Evolutionary conservation across 2,329 filamentous ascomycete genomes (phyloP).

Genomic region (Aspergillus nomiae): DNA sequence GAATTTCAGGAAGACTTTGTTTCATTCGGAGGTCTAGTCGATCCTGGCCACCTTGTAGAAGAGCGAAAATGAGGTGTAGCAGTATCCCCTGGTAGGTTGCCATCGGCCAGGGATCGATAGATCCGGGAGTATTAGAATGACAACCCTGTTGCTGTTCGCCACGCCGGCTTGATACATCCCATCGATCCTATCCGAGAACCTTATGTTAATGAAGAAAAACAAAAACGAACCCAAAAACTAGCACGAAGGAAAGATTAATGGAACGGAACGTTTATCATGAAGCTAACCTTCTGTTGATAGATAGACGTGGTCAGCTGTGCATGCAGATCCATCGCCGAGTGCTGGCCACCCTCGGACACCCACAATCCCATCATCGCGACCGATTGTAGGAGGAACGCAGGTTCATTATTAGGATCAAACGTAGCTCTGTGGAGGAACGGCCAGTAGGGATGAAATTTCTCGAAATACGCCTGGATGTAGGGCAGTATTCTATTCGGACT

Average conservation of each 20-base stretch:
- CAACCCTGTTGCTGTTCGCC: neutral
- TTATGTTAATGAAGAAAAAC: too few relatives aligned
- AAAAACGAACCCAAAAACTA: too few relatives aligned
- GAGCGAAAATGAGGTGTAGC: constrained; percentile 28
- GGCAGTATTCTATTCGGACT: neutral
- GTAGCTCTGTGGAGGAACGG: constrained; percentile 24
- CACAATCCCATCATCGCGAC: constrained; percentile 28
- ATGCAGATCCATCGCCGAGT: neutral
- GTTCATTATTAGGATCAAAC: constrained; percentile 21
- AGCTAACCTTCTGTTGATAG: neutral
- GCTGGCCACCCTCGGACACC: neutral
- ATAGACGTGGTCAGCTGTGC: neutral
- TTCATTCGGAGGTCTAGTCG: neutral
- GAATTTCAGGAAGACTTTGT: constrained; percentile 3
- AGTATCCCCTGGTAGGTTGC: constrained; percentile 32
- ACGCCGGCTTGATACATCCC: neutral
- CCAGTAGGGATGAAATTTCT: constrained; percentile 27
- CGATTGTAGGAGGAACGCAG: constrained; percentile 24
- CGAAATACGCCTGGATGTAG: constrained; percentile 24
- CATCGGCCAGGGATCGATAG: constrained; percentile 19
- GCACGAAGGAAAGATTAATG: too few relatives aligned
- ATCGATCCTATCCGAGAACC: neutral
- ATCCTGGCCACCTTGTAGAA: constrained; percentile 8
- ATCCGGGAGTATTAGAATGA: neutral
- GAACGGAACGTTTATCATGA: neutral